phyloP scores from a whole-genome alignment of 2,329 filamentous ascomycete genomes.

The Raffaelea deltoideospora region DNA sequence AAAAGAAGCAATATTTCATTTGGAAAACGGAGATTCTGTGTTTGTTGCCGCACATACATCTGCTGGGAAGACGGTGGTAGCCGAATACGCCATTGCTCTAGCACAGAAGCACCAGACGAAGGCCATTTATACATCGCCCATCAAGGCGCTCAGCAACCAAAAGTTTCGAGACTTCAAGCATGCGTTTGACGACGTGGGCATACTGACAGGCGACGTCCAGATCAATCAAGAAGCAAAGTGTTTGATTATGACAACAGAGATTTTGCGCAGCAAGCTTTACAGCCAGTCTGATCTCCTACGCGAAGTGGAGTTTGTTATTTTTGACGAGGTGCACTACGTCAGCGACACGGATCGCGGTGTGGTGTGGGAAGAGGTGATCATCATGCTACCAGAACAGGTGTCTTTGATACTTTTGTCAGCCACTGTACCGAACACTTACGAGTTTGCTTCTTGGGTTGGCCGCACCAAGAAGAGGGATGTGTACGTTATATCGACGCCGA shows the following conservation, averaged over 20 bases:
- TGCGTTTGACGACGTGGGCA: slow-evolving; percentile 89
- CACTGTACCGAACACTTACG: slow-evolving; percentile 92
- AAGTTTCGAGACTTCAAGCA: slow-evolving; percentile 92
- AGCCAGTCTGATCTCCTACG: slow-evolving; percentile 88
- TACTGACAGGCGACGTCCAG: slow-evolving; percentile 92
- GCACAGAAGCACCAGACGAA: slow-evolving; percentile 99
- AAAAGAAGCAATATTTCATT: slow-evolving; percentile 94
- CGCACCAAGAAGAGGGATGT: slow-evolving; percentile 98
- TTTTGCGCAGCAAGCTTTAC: slow-evolving; percentile 95
- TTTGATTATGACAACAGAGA: slow-evolving; percentile 98
- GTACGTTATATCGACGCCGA: slow-evolving; percentile 94
- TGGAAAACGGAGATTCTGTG: slow-evolving; percentile 91
- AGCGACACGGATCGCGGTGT: slow-evolving; percentile 93
- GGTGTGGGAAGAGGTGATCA: slow-evolving; percentile 99
- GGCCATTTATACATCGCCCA: slow-evolving; percentile 96
- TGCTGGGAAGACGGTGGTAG: slow-evolving; percentile 94
- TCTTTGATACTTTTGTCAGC: slow-evolving; percentile 90
- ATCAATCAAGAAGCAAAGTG: slow-evolving; percentile 96
- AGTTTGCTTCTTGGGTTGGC: slow-evolving; percentile 97
- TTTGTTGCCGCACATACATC: slow-evolving; percentile 97
- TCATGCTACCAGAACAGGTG: slow-evolving; percentile 96
- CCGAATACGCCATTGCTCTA: slow-evolving; percentile 92
- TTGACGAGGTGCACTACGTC: slow-evolving; percentile 97
- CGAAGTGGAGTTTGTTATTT: slow-evolving; percentile 97
- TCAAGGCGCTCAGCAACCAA: slow-evolving; percentile 96